Evolutionary conservation across 257 asterid genomes (phyloP).

Genomic region (Solanum tarapatanum): DNA sequence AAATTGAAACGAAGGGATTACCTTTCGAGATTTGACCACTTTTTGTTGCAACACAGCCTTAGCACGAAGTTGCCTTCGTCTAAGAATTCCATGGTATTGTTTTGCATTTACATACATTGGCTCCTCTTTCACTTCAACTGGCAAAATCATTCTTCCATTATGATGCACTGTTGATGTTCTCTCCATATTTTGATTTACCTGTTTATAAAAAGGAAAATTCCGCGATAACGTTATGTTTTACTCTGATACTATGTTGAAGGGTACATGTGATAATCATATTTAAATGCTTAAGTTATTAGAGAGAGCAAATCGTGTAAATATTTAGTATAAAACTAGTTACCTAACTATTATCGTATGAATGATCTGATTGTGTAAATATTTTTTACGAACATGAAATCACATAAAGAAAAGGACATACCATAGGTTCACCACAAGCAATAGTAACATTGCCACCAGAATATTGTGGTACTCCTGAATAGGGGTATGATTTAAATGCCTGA

Average conservation of each 20-base stretch:
- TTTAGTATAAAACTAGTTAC: not conserved
- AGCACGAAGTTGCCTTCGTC: slow-evolving; percentile 70
- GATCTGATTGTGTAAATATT: not conserved
- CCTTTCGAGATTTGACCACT: slow-evolving; percentile 51
- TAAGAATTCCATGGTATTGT: slow-evolving; percentile 69
- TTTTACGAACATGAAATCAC: not conserved
- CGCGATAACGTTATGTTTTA: not conserved
- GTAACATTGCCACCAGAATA: not conserved
- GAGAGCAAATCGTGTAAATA: not conserved
- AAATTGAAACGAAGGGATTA: not conserved
- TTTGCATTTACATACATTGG: slow-evolving; percentile 83
- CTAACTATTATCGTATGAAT: not conserved
- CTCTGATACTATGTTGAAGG: not conserved
- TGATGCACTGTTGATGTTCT: slow-evolving; percentile 12
- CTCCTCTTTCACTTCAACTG: slow-evolving; percentile 67
- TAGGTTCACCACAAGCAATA: not conserved
- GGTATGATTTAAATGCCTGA: not conserved
- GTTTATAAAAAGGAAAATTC: not conserved
- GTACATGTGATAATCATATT: not conserved
- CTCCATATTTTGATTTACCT: not conserved
- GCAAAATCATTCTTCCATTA: slow-evolving; percentile 65
- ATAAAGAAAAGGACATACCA: not conserved
- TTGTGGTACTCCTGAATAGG: not conserved
- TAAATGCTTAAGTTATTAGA: not conserved
- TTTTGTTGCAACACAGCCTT: slow-evolving; percentile 69